These are phyloP conservation scores for Rubroshorea leprosula DNA, from an alignment of 345 rosid genomes.

Conservation along the genomic window DNA sequence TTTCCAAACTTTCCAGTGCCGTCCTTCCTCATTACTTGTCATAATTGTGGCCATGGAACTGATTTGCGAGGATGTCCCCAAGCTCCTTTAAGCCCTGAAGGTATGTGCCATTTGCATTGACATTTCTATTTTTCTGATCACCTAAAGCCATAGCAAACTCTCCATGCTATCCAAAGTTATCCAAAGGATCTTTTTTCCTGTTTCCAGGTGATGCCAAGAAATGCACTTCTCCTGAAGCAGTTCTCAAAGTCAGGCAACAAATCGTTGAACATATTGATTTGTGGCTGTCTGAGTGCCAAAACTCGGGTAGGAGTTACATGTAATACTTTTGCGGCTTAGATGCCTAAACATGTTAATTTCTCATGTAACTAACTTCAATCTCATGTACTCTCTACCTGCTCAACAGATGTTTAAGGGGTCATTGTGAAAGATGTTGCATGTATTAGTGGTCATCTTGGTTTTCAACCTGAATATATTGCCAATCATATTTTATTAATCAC, in stretches of 20 bases:
- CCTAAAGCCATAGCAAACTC: neutral
- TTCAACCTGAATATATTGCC: conserved; percentile 6
- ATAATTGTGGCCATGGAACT: conserved; percentile 95
- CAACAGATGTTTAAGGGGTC: conserved; percentile 17
- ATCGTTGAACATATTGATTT: conserved; percentile 75
- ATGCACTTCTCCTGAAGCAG: conserved; percentile 84
- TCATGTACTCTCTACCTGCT: conserved; percentile 15
- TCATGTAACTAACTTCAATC: conserved; percentile 13
- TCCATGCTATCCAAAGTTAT: neutral
- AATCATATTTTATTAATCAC: neutral
- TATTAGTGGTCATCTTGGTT: neutral
- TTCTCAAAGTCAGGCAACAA: conserved; percentile 73
- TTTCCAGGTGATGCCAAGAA: conserved; percentile 60
- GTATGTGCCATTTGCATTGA: conserved; percentile 21
- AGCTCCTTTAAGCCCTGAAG: conserved; percentile 62
- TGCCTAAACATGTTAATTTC: neutral
- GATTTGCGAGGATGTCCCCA: conserved; percentile 96
- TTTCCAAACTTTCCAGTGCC: conserved; percentile 41
- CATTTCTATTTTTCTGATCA: neutral
- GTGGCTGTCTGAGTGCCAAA: conserved; percentile 82
- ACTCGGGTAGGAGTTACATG: conserved; percentile 30
- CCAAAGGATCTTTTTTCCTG: neutral
- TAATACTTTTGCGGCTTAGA: conserved; percentile 11
- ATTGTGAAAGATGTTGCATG: neutral
- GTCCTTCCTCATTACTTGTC: conserved; percentile 60